These are phyloP conservation scores for Tylopilus plumbeoviolaceoides DNA, from an alignment of 768 basidiomycete genomes.

Conservation along the genomic window DNA sequence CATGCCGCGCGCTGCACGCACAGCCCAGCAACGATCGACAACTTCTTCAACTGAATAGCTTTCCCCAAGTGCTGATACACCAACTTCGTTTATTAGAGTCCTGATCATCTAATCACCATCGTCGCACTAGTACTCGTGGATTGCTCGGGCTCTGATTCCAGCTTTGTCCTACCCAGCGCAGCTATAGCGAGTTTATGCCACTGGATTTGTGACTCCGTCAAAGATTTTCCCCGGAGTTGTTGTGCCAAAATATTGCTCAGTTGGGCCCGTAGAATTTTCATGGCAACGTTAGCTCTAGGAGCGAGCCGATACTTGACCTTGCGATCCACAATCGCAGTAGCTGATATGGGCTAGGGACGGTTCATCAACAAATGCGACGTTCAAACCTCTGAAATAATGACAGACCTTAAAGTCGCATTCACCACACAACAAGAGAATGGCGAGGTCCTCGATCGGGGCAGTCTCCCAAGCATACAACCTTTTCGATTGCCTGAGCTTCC, in stretches of 20 bases:
- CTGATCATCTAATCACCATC: slow-evolving; percentile 18
- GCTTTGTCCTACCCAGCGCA: slow-evolving; percentile 52
- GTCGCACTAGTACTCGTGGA: slow-evolving; percentile 1
- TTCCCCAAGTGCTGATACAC: neutral
- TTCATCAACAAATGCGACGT: slow-evolving; percentile 3
- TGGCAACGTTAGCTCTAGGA: slow-evolving; percentile 71
- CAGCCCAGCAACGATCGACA: neutral
- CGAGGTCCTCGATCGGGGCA: slow-evolving; percentile 79
- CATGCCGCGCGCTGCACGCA: no score
- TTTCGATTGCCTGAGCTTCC: slow-evolving; percentile 75
- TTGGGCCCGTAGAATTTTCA: slow-evolving; percentile 73
- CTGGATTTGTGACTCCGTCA: slow-evolving; percentile 52
- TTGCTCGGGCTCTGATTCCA: slow-evolving; percentile 26
- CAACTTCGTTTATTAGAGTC: neutral
- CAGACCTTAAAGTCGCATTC: slow-evolving; percentile 85
- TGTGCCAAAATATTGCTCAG: slow-evolving; percentile 55
- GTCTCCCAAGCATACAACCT: slow-evolving; percentile 93
- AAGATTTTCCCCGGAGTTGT: slow-evolving; percentile 59
- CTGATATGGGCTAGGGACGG: slow-evolving; percentile 57
- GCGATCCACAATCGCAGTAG: slow-evolving; percentile 74
- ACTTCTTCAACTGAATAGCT: neutral
- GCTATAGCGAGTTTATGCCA: slow-evolving; percentile 75
- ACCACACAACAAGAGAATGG: slow-evolving; percentile 81
- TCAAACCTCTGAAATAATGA: neutral
- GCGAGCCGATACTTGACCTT: slow-evolving; percentile 72